A percentile compares a stretch with the other conserved stretches of the same genome.
Evolutionary conservation across 495 filamentous ascomycete genomes (phyloP).

Genomic region (Neurospora sp.): DNA sequence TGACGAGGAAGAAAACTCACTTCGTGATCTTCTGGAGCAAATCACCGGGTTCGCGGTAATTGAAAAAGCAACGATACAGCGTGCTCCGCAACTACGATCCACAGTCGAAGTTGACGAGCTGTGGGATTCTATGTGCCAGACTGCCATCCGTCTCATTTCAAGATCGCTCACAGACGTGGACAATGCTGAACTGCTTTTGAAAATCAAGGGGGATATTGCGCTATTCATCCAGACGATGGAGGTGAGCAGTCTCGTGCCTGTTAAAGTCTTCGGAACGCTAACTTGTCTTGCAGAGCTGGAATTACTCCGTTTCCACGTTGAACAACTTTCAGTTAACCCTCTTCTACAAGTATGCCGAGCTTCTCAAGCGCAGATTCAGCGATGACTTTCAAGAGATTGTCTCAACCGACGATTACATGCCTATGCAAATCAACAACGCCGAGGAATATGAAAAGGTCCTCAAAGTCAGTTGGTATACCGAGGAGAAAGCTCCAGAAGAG

Average conservation of each 20-base stretch:
- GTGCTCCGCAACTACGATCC: slow-evolving; percentile 71
- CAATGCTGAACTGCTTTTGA: slow-evolving; percentile 75
- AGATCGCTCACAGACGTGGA: slow-evolving; percentile 66
- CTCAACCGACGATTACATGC: slow-evolving; percentile 97
- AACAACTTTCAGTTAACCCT: slow-evolving; percentile 74
- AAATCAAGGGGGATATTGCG: slow-evolving; percentile 85
- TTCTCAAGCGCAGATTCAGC: slow-evolving; percentile 84
- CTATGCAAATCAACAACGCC: slow-evolving; percentile 83
- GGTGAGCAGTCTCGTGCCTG: slow-evolving; percentile 30
- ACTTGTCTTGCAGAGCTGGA: slow-evolving; percentile 56
- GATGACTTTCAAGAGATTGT: slow-evolving; percentile 96
- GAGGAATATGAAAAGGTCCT: slow-evolving; percentile 94
- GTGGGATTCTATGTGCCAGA: slow-evolving; percentile 96
- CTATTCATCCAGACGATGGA: slow-evolving; percentile 98
- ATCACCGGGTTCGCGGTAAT: slow-evolving; percentile 97
- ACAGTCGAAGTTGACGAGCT: slow-evolving; percentile 87
- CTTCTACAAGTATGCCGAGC: slow-evolving; percentile 85
- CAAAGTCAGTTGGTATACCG: slow-evolving; percentile 85
- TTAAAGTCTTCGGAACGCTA: slow-evolving; percentile 1
- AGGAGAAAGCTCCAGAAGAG: slow-evolving; percentile 65
- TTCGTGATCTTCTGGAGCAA: slow-evolving; percentile 81
- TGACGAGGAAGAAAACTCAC: slow-evolving; percentile 54
- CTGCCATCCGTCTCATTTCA: slow-evolving; percentile 67
- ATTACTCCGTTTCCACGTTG: slow-evolving; percentile 70
- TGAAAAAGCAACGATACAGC: slow-evolving; percentile 85